Percentiles rank a stretch among this genome's conserved stretches.
Evolutionary conservation across 257 asterid genomes (phyloP).

Genomic region (Petunia secreta): DNA sequence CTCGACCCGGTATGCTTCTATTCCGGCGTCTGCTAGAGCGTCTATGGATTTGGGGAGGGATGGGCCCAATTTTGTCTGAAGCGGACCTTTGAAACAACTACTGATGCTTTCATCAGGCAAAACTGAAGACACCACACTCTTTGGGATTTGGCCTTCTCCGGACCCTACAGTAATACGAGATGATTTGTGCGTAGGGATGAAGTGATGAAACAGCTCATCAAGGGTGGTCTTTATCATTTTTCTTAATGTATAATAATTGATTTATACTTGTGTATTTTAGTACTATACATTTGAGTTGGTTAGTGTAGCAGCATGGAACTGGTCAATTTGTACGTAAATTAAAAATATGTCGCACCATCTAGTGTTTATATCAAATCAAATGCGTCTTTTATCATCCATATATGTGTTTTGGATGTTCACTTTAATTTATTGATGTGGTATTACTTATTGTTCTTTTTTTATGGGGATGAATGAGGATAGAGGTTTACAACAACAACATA

Average conservation of each 20-base stretch:
- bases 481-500: no score
- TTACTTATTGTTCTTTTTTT: no score
- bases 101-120: no score
- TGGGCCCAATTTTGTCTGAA: constrained; percentile 57
- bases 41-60: constrained; percentile 63
- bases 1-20: constrained; percentile 72
- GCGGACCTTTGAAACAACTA: background rate
- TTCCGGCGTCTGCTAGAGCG: constrained; percentile 48
- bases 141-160: no score
- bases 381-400: no score
- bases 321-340: constrained; percentile 22
- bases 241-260: background rate
- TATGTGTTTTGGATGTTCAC: no score
- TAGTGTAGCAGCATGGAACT: background rate
- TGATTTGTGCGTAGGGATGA: background rate
- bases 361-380: no score
- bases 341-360: background rate
- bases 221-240: background rate
- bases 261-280: background rate
- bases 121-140: no score
- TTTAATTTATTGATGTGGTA: no score
- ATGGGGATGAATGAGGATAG: no score
- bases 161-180: background rate
- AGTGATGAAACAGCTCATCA: background rate
- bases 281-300: background rate